Percentiles rank a stretch among this genome's conserved stretches.
These are phyloP conservation scores for Termitomyces sp. DNA, from an alignment of 768 basidiomycete genomes.

Conservation along the genomic window DNA sequence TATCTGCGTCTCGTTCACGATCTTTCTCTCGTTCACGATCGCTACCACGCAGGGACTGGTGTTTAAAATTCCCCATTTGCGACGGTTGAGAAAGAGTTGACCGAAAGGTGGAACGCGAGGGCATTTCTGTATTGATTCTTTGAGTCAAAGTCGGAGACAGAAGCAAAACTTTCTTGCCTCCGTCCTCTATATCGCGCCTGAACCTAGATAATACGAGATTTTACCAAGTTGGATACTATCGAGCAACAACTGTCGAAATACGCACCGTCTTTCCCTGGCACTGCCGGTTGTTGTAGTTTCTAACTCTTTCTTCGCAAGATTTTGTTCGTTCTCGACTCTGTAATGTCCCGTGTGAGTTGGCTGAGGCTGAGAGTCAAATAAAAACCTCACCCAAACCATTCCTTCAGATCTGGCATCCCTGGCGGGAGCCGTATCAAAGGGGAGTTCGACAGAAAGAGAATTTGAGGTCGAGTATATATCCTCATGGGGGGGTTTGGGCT, in stretches of 20 bases:
- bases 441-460: conserved; percentile 70
- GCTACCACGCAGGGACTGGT: conserved; percentile 71
- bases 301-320: conserved; percentile 63
- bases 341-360: conserved; percentile 15
- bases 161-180: conserved; percentile 40
- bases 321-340: conserved; percentile 62
- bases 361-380: conserved; percentile 14
- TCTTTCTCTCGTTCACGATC: conserved; percentile 58
- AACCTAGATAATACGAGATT: conserved; percentile 44
- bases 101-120: conserved; percentile 66
- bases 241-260: conserved; percentile 9
- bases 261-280: conserved; percentile 68
- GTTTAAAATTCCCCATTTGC: conserved; percentile 92
- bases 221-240: conserved; percentile 7
- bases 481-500: conserved; percentile 43
- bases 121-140: conserved; percentile 35
- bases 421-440: conserved; percentile 67
- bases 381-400: conserved; percentile 80
- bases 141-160: neutral
- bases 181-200: conserved; percentile 74
- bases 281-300: conserved; percentile 54
- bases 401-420: conserved; percentile 79
- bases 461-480: conserved; percentile 67
- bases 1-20: conserved; percentile 40
- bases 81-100: conserved; percentile 76